Evolutionary conservation across 352 stramenopile genomes (phyloP), one percentile per base, ranked within the genome.

Genomic region (Discostella stelligera): DNA sequence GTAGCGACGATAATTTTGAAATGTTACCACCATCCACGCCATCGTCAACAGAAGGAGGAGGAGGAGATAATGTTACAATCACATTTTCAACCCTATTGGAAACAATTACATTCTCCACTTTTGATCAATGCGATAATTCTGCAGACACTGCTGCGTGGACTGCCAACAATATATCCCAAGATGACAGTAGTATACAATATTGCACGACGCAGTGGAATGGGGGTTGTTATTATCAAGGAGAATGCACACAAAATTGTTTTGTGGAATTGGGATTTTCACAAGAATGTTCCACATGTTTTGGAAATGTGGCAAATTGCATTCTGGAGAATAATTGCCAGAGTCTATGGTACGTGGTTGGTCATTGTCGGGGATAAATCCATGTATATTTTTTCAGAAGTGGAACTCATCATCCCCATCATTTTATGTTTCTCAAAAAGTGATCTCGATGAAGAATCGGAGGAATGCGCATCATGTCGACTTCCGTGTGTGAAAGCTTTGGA

Each of bases 181-280:
- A 9, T 61, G 13, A 53, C 3, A 44, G 14, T 14, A 49, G 65
- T 7, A 60, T 44, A 5, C 53, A 68, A 25, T 78, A 59, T 67
- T 78, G 70, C 62, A 61, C 62, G 20, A 23, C 37, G 46, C 11
- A 20, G 13, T 71, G 65, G 30, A 77, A 78, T 55, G 54, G 60
- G 25, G 70, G 61, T 10, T 78, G 70, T 48, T 54, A 66, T 55
- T 64, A 67, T 14, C 56, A 68, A 18, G 41, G 71, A 48, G 46
- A 2, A 9, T 78, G 70, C 48, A 72, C 61, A 14, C 10, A 66
- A 39, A 16, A 27, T 1, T 78, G 70, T 46, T 72, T 72, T 48
- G 13, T 71, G 54, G 48, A 71, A 27, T 72, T 56, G 16, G 70
- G 70, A 21, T 78, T 71, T 67, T 64, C 70, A n/a, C 46, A 52